Conservation (phyloP, 2,329 filamentous ascomycete species). For the Cytospora piceae region DNA sequence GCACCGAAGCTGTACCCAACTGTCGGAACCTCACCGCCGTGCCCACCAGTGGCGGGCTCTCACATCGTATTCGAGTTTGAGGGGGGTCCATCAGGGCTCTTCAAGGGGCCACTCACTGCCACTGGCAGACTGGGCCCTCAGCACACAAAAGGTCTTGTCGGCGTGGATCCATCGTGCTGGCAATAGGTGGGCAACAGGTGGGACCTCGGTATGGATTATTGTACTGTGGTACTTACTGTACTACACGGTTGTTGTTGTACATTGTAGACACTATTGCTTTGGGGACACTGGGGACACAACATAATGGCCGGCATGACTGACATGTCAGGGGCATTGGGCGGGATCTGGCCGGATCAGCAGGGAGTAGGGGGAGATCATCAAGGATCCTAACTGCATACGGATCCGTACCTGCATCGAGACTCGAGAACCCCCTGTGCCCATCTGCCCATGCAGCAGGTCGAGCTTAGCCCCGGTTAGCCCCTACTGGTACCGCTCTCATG, state of each 20-base stretch:
- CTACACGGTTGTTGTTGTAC: too few species aligned
- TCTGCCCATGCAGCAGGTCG: not conserved
- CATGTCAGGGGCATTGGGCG: not conserved
- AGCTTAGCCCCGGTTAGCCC: not conserved
- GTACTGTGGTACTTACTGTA: too few species aligned
- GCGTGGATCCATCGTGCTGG: too few species aligned
- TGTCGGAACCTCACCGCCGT: not conserved
- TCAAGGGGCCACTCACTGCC: not conserved
- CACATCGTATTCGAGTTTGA: not conserved
- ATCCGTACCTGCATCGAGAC: conserved; percentile 1
- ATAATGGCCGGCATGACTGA: not conserved
- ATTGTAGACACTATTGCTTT: too few species aligned
- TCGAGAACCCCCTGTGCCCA: not conserved
- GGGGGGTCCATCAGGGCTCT: not conserved
- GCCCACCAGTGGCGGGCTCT: conserved; percentile 2
- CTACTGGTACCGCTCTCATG: conserved; percentile 2
- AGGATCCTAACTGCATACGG: not conserved
- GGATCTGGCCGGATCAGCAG: not conserved
- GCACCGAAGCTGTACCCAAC: not conserved
- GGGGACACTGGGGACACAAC: not conserved
- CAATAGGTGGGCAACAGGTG: too few species aligned
- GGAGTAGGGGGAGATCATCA: not conserved
- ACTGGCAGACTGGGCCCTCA: not conserved
- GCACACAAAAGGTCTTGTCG: not conserved
- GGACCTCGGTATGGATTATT: too few species aligned